phyloP scores from a whole-genome alignment of 345 rosid genomes.

The Kernera saxatilis region DNA sequence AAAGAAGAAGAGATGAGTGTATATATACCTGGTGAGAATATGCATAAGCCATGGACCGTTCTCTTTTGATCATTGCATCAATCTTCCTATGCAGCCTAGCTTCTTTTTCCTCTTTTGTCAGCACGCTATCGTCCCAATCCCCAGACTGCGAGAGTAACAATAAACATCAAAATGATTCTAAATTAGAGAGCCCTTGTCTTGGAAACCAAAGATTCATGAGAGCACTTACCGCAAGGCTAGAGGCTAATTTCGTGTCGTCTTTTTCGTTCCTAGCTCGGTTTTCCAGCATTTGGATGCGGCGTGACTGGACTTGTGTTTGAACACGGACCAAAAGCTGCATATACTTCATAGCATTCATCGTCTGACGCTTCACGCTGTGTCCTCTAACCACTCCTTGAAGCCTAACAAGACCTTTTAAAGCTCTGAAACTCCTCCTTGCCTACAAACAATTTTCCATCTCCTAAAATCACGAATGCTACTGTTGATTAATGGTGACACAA shows the following conservation, averaged over 20 bases:
- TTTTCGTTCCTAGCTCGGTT: slow-evolving; percentile 61
- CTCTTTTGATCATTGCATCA: slow-evolving; percentile 77
- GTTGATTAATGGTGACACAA: not conserved
- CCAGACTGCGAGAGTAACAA: slow-evolving; percentile 42
- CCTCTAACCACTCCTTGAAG: slow-evolving; percentile 97
- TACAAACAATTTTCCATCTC: slow-evolving; percentile 19
- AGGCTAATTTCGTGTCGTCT: slow-evolving; percentile 43
- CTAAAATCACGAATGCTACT: not conserved
- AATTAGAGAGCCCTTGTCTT: not conserved
- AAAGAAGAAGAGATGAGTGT: not conserved
- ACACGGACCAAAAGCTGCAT: slow-evolving; percentile 92
- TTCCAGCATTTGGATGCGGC: slow-evolving; percentile 87
- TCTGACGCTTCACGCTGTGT: slow-evolving; percentile 83
- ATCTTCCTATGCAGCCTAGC: slow-evolving; percentile 70
- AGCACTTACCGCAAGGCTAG: slow-evolving; percentile 36
- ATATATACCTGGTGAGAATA: slow-evolving; percentile 72
- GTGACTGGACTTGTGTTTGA: slow-evolving; percentile 93
- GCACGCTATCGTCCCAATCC: slow-evolving; percentile 83
- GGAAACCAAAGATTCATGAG: not conserved
- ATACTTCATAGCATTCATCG: slow-evolving; percentile 78
- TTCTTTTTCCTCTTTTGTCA: slow-evolving; percentile 73
- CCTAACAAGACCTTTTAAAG: slow-evolving; percentile 89
- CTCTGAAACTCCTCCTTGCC: slow-evolving; percentile 92
- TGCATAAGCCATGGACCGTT: slow-evolving; percentile 89
- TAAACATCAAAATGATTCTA: not conserved